A percentile compares a stretch with the other conserved stretches of the same genome.
phyloP scores from a whole-genome alignment of 176 grass and related monocot species.

The Paspalum vaginatum region DNA sequence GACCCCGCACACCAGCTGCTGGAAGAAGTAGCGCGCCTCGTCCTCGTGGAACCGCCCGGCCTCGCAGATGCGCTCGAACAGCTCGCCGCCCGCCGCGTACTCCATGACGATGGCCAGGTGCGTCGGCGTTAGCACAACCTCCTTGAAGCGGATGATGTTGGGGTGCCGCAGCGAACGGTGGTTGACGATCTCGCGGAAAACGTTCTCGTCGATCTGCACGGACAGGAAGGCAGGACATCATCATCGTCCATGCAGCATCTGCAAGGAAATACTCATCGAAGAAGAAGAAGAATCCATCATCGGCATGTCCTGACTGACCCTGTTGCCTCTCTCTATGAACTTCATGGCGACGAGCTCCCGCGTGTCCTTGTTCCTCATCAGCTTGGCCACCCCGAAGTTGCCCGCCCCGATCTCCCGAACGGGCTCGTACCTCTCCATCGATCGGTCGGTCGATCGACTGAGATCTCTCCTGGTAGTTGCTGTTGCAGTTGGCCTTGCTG shows the following conservation, averaged over 20 bases:
- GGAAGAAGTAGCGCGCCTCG: constrained; percentile 90
- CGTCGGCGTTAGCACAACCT: constrained; percentile 83
- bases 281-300: background rate
- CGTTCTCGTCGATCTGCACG: constrained; percentile 94
- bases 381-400: constrained; percentile 78
- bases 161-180: constrained; percentile 80
- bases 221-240: too few relatives aligned
- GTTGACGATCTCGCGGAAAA: constrained; percentile 90
- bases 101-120: constrained; percentile 96
- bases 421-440: constrained; percentile 79
- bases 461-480: background rate
- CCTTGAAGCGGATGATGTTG: constrained; percentile 91
- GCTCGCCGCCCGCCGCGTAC: constrained; percentile 92
- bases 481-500: too few relatives aligned
- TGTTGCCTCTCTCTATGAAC: constrained; percentile 76
- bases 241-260: too few relatives aligned
- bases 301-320: too few relatives aligned
- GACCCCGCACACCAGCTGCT: constrained; percentile 89
- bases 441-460: background rate
- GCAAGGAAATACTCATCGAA: too few relatives aligned
- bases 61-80: constrained; percentile 95
- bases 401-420: constrained; percentile 83
- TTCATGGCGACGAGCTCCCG: constrained; percentile 81
- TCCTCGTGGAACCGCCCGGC: constrained; percentile 82
- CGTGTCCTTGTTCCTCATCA: constrained; percentile 69